phyloP scores from a whole-genome alignment of 1,284 basidiomycete species.

The Pholiota adiposa region DNA sequence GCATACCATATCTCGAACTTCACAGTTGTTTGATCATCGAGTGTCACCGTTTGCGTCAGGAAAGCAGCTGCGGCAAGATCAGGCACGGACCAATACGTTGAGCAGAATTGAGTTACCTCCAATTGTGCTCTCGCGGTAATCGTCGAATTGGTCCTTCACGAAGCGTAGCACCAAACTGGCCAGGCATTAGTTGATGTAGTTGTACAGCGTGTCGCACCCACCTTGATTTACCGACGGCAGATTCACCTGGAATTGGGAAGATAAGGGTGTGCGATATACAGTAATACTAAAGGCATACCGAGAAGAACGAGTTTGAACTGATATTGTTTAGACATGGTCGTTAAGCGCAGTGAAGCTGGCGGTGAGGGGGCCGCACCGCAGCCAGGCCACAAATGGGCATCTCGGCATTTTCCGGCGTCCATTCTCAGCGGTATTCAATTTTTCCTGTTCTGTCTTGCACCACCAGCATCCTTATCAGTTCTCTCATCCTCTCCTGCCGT shows the following conservation, averaged over 20 bases:
- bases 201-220: slow-evolving; percentile 34
- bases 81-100: slow-evolving; percentile 17
- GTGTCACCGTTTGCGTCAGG: slow-evolving; percentile 91
- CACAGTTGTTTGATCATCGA: slow-evolving; percentile 89
- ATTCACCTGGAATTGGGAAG: slow-evolving; percentile 70
- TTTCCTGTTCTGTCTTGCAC: slow-evolving; percentile 16
- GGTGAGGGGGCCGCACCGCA: slow-evolving; percentile 23
- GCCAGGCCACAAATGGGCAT: slow-evolving; percentile 18
- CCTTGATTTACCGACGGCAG: slow-evolving; percentile 97
- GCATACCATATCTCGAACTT: slow-evolving; percentile 97
- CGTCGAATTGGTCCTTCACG: slow-evolving; percentile 97
- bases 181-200: slow-evolving; percentile 25
- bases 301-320: slow-evolving; percentile 93
- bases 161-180: slow-evolving; percentile 90
- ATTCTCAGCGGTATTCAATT: slow-evolving; percentile 30
- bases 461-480: slow-evolving; percentile 21
- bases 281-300: slow-evolving; percentile 51
- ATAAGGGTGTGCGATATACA: slow-evolving; percentile 15
- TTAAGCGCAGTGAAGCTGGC: slow-evolving; percentile 27
- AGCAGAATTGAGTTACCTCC: slow-evolving; percentile 56
- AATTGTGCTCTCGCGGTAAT: slow-evolving; percentile 93
- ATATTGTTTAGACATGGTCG: slow-evolving; percentile 79
- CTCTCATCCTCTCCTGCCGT: slow-evolving; percentile 15
- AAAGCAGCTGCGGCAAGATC: slow-evolving; percentile 75
- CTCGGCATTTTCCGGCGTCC: slow-evolving; percentile 29